These are phyloP conservation scores for Pseudozyma tsukubaensis DNA, from an alignment of 1,284 basidiomycete genomes.

Conservation along the genomic window DNA sequence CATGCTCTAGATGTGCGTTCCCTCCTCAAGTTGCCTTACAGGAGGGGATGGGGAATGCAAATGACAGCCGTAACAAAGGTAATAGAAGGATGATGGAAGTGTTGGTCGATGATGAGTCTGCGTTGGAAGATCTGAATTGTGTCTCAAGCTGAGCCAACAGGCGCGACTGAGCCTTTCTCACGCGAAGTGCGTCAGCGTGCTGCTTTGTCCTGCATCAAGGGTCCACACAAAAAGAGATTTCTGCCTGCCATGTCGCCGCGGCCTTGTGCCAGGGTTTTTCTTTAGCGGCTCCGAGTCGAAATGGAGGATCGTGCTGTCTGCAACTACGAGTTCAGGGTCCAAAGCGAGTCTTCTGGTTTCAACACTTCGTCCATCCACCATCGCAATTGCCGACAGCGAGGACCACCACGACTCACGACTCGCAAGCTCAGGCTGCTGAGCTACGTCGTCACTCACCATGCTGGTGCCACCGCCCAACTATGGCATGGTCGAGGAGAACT, in stretches of 20 bases:
- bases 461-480: conserved; percentile 73
- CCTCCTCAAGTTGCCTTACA: too few species aligned
- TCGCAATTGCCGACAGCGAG: background rate
- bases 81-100: too few species aligned
- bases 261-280: background rate
- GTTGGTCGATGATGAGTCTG: background rate
- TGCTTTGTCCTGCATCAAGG: conserved; percentile 5
- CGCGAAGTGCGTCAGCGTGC: conserved; percentile 29
- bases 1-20: too few species aligned
- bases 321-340: background rate
- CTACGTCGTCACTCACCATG: conserved; percentile 37
- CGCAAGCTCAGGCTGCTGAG: background rate
- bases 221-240: conserved; percentile 8
- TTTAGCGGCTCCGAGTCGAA: conserved; percentile 11
- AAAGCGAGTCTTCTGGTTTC: background rate
- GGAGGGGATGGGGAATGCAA: too few species aligned
- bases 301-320: background rate
- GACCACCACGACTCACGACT: background rate
- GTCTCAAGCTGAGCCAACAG: background rate
- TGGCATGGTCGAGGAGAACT: conserved; percentile 72
- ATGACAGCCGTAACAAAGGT: too few species aligned
- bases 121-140: background rate
- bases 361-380: background rate
- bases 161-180: conserved; percentile 1
- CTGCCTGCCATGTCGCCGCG: background rate